phyloP scores from a whole-genome alignment of 2,329 filamentous ascomycete genomes.

The Fusarium haematococcum region DNA sequence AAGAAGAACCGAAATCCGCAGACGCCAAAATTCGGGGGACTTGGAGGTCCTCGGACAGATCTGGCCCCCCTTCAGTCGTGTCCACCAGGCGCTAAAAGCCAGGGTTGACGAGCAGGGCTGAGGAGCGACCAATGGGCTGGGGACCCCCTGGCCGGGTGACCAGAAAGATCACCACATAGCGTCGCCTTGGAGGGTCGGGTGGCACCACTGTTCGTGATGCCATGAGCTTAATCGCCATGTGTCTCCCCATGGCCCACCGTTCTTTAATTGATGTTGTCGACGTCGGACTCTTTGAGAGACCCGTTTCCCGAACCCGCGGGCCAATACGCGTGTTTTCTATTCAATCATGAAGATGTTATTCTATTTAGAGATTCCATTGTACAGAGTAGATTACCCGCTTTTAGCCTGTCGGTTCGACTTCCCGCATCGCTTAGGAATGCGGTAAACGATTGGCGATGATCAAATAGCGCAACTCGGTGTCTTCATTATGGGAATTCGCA shows the following conservation, averaged over 20 bases:
- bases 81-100: background rate
- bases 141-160: conserved; percentile 13
- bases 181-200: background rate
- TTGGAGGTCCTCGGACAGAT: conserved; percentile 35
- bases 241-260: conserved; percentile 5
- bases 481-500: background rate
- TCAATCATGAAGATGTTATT: background rate
- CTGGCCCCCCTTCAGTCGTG: conserved; percentile 15
- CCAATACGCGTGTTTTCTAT: background rate
- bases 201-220: conserved; percentile 8
- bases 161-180: conserved; percentile 12
- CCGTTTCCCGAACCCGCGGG: conserved; percentile 4
- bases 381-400: background rate
- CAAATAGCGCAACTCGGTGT: background rate
- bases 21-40: conserved; percentile 30
- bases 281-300: background rate
- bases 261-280: background rate
- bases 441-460: background rate
- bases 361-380: background rate
- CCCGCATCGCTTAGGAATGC: background rate
- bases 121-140: background rate
- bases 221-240: conserved; percentile 8
- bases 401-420: background rate
- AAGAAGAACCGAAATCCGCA: conserved; percentile 33
- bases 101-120: background rate